Evolutionary conservation across 1,284 basidiomycete genomes (phyloP), one percentile per base, ranked within the genome.

Genomic region (Cerioporus squamosus): DNA sequence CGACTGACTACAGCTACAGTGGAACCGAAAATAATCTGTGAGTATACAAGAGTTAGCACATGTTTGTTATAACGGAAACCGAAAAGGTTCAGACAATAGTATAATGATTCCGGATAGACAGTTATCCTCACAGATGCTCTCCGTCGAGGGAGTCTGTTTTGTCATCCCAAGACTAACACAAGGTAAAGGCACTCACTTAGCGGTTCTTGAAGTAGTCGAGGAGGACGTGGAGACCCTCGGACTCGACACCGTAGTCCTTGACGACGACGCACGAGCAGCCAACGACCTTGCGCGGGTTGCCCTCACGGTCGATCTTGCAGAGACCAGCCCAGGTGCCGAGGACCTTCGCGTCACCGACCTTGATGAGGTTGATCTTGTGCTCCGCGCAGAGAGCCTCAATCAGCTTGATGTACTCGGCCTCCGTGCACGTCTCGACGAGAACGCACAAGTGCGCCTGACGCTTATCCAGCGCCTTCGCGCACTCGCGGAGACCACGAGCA

Each of bases 371-470:
- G 82, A 98, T 98, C 80, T 95, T 95, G 88, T 98, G 94, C 84
- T 98, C 96, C 68, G 94, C 94, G 79, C 97, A 98, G 74, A 98
- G 94, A 54, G 96, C 97, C 83, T 98, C 96, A 70, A 98, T 97
- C 82, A 99, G 94, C 85, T 98, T 98, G 86, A 98, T 93, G 88
- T 99, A 98, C 82, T 98, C 97, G 70, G 95, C 94, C 83, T 98
- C 97, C 62, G 93, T 97, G 85, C 95, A 97, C 62, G 95, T 95
- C 88, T 99, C 97, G 76, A 98, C 95, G 74, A 99, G 91, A 65
- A 99, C 96, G 81, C 97, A 98, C 60, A 99, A 87, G 80, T 98
- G 97, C 59, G 97, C 97, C 86, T 97, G 94, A 72, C 95, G 92
- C 83, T 96, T 96, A 88, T 99, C 97, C 66, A 99, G 86, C 61